These are phyloP conservation scores for Metschnikowia cerradonensis DNA, from an alignment of 805 yeast species.

Conservation along the genomic window DNA sequence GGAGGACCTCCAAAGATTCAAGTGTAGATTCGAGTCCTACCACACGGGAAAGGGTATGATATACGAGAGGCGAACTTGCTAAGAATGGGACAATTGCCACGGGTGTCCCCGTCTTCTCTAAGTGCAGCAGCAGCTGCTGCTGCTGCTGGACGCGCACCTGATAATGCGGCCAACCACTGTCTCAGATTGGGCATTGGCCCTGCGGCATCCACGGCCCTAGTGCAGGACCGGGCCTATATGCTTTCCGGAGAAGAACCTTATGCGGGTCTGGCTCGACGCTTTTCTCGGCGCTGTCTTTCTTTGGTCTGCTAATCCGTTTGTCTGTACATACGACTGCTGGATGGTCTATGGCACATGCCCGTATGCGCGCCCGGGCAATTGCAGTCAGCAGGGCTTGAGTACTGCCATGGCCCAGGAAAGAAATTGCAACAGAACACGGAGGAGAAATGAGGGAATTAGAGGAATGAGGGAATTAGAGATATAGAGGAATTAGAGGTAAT, in stretches of 20 bases:
- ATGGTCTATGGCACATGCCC: background rate
- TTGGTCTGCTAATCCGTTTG: no score
- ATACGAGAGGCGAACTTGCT: background rate
- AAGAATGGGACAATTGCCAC: background rate
- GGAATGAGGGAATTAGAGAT: no score
- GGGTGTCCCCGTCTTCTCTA: background rate
- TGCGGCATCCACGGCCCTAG: background rate
- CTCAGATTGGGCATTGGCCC: background rate
- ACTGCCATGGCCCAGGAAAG: background rate
- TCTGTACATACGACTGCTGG: background rate
- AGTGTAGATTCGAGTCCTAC: background rate
- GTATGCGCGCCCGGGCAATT: background rate
- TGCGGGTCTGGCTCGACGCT: background rate
- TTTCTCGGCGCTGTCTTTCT: background rate
- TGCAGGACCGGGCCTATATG: background rate
- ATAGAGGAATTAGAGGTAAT: no score
- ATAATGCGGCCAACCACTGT: conserved; percentile 1
- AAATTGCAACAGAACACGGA: no score
- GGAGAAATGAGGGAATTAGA: no score
- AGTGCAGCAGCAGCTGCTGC: background rate
- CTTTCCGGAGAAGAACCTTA: background rate
- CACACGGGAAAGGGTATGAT: background rate
- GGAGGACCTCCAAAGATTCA: background rate
- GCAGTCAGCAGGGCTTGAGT: background rate
- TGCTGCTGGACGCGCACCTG: conserved; percentile 1